Evolutionary conservation across 202 grass and related monocot species (phyloP), one percentile per base, ranked within the genome.

Genomic region (Dendrocalamus latiflorus): DNA sequence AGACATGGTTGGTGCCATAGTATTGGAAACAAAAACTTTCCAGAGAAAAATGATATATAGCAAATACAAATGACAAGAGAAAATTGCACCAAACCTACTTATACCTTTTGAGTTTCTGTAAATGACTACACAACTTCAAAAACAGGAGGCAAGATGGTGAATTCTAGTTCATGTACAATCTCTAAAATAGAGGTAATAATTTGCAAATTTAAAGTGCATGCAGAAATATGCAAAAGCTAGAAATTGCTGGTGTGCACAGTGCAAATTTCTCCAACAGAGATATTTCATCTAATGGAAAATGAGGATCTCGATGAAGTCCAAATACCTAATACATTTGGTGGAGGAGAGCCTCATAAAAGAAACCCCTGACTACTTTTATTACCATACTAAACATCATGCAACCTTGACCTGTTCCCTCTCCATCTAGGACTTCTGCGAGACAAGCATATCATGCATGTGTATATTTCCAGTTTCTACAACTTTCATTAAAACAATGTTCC

Each of bases 381-480:
- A 4, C 47, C 26, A 51, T 63, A 72, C 20, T 71, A 25, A 57
- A 50, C 56, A 82, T n/a, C n/a, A n/a, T 73, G 38, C 20, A 30
- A 79, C 22, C 28, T 48, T 72, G 58, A 66, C 45, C 36, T 45
- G 24, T 55, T 59, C 28, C 39, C 30, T 44, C 50, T 22, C 68
- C 33, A 48, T 79, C 57, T 64, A 68, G 48, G 49, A 42, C 37
- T 74, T 86, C 53, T 37, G 49, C 75, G 69, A n/a, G n/a, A n/a
- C 60, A 56, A 9, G n/a, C n/a, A n/a, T n/a, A n/a, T n/a, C n/a
- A n/a, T n/a, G n/a, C n/a, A n/a, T n/a, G n/a, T n/a, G n/a, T 37
- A 36, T 24, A 24, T 74, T 74, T 76, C 36, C 53, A 68, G 37
- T 48, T 25, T 76, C 55, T 61, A 70, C 9, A 81, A 70, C 53